phyloP scores from a whole-genome alignment of 805 yeast species.

The Zygotorulaspora chibaensis region DNA sequence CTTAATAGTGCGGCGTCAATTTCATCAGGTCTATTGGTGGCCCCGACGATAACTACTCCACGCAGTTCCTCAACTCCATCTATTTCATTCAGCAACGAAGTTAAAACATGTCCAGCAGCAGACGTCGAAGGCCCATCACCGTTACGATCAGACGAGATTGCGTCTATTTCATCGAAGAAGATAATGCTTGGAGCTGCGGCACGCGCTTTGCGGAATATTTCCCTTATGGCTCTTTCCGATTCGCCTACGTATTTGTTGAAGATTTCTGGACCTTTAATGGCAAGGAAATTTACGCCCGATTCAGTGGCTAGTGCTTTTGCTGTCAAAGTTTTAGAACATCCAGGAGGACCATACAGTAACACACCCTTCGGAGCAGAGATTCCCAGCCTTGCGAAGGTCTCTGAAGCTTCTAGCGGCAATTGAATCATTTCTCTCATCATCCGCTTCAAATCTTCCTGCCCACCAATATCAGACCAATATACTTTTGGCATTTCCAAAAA shows the following conservation, averaged over 20 bases:
- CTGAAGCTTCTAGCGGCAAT: slow-evolving; percentile 80
- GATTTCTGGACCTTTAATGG: slow-evolving; percentile 96
- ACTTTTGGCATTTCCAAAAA: slow-evolving; percentile 92
- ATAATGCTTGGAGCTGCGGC: slow-evolving; percentile 94
- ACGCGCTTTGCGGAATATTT: slow-evolving; percentile 86
- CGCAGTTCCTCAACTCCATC: slow-evolving; percentile 95
- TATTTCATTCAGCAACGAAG: slow-evolving; percentile 87
- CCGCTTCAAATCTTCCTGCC: slow-evolving; percentile 77
- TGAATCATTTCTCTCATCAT: slow-evolving; percentile 88
- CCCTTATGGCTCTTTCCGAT: slow-evolving; percentile 88
- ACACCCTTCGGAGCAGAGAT: slow-evolving; percentile 91
- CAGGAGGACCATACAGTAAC: slow-evolving; percentile 94
- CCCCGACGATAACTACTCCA: slow-evolving; percentile 92
- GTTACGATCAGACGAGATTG: slow-evolving; percentile 75
- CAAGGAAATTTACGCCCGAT: slow-evolving; percentile 87
- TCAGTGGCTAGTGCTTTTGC: slow-evolving; percentile 96
- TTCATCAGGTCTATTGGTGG: slow-evolving; percentile 91
- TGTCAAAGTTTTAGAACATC: slow-evolving; percentile 91
- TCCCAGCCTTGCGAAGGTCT: slow-evolving; percentile 71
- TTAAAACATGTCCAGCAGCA: slow-evolving; percentile 79
- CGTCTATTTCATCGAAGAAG: slow-evolving; percentile 96
- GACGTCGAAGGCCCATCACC: slow-evolving; percentile 57
- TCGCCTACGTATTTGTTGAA: slow-evolving; percentile 96
- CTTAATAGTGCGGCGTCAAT: slow-evolving; percentile 90
- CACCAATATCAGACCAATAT: slow-evolving; percentile 92